Base-by-base conservation (phyloP, 2,329 filamentous ascomycete species). In the Alternaria sp. region DNA sequence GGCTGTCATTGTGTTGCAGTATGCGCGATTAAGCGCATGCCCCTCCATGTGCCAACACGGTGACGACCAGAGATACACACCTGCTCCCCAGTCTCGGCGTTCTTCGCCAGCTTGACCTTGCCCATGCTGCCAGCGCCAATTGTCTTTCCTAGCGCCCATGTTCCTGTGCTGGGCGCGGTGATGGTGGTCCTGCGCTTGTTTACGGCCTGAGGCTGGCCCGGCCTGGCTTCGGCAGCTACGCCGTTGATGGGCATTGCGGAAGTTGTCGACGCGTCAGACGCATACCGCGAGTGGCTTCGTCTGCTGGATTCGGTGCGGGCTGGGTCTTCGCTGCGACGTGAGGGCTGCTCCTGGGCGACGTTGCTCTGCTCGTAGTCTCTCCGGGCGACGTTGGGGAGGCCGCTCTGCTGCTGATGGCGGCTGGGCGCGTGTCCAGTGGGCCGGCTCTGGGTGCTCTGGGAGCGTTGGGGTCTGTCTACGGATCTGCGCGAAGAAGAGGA, bases 111-210 rank as follows among this genome's bases (percentile, higher is more conserved):
- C 82, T 98, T 98, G 64, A 99, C 95, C 80, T 98, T 98, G 66
- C 95, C 95, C 95, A 99, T 99, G 79, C 94, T 98, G 51, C 95
- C 95, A 54, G 94, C 93, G 61, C 95, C 95, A 72, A 99, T 95
- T 4, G 95, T 98, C 84, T 98, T 98, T 61, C 94, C 94, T 53
- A 99, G 84, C 57, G 93, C 89, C 93, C 94, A 99, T 83, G 94
- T 93, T 59, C 95, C 95, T 12, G 94, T 80, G 62, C 58, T 93
- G 47, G 91, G 89, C 3, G 94, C 93, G 52, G 91, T 92, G 75
- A 99, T 96, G 41, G 92, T 94, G 12, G 94, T 97, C 72, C 88
- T 81, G 68, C 88, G 81, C 66, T 74, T 76, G 18, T 73, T 68
- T 51, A 66, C 72, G 43, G 70, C 65, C 51, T 59, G 66, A 5